phyloP scores from a whole-genome alignment of 805 yeast species.

The Candida easanensis region DNA sequence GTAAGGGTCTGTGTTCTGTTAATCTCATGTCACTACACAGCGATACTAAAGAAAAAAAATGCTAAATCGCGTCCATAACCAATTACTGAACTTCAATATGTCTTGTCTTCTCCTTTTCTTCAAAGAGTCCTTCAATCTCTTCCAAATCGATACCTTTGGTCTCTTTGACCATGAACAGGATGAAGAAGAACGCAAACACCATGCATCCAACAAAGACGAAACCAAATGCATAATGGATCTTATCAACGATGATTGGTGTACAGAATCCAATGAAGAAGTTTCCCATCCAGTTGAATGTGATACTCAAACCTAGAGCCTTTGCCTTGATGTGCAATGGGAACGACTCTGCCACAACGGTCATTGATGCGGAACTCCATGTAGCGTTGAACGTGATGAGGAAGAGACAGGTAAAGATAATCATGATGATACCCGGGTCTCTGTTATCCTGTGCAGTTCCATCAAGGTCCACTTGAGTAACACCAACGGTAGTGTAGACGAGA shows the following conservation, averaged over 20 bases:
- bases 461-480: constrained; percentile 38
- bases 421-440: constrained; percentile 43
- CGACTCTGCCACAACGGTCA: constrained; percentile 40
- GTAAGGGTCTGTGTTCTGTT: no score
- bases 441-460: constrained; percentile 22
- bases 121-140: constrained; percentile 53
- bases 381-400: constrained; percentile 49
- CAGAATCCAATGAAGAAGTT: constrained; percentile 57
- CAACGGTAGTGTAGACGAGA: constrained; percentile 47
- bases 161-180: constrained; percentile 63
- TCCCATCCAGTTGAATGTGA: constrained; percentile 50
- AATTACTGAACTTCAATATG: no score
- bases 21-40: no score
- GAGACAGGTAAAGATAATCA: constrained; percentile 54
- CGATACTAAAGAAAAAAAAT: no score
- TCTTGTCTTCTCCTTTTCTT: constrained; percentile 6
- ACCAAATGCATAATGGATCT: constrained; percentile 61
- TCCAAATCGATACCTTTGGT: constrained; percentile 80
- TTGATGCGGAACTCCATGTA: constrained; percentile 39
- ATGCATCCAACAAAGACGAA: constrained; percentile 51
- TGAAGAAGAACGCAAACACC: constrained; percentile 39
- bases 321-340: constrained; percentile 59
- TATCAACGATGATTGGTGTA: constrained; percentile 57
- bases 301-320: constrained; percentile 51
- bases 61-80: no score